These are phyloP conservation scores for Colletotrichum lindemuthianum DNA, from an alignment of 2,329 filamentous ascomycete species.

Conservation along the genomic window DNA sequence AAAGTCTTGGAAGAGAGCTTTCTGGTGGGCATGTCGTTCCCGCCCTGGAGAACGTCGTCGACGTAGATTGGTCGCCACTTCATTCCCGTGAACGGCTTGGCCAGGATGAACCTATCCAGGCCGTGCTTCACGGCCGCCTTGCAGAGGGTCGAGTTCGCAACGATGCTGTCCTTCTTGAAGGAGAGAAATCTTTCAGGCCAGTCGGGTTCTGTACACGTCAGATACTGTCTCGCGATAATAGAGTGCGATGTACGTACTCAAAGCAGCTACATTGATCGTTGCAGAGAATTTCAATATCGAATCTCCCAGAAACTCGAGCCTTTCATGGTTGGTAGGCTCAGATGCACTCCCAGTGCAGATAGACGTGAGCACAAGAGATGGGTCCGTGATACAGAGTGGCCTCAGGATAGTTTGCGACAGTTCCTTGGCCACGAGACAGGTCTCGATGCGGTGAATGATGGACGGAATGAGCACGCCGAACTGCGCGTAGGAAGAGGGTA, in stretches of 20 bases:
- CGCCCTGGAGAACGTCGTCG: slow-evolving; percentile 45
- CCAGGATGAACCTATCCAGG: slow-evolving; percentile 79
- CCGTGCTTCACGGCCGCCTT: slow-evolving; percentile 70
- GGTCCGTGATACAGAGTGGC: slow-evolving; percentile 59
- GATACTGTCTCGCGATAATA: neutral
- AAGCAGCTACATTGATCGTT: slow-evolving; percentile 69
- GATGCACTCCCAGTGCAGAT: slow-evolving; percentile 73
- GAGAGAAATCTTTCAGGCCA: slow-evolving; percentile 85
- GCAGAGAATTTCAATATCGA: slow-evolving; percentile 81
- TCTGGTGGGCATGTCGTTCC: slow-evolving; percentile 32
- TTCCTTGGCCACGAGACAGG: slow-evolving; percentile 69
- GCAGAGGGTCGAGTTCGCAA: slow-evolving; percentile 80
- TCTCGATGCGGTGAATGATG: slow-evolving; percentile 75
- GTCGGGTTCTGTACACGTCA: slow-evolving; percentile 60
- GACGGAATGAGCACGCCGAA: slow-evolving; percentile 76
- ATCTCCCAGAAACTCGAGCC: slow-evolving; percentile 89
- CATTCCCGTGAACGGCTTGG: slow-evolving; percentile 70
- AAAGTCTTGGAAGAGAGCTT: slow-evolving; percentile 78
- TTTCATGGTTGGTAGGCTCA: slow-evolving; percentile 77
- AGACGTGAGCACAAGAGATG: slow-evolving; percentile 69
- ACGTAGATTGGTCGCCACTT: slow-evolving; percentile 78
- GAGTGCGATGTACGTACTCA: slow-evolving; percentile 51
- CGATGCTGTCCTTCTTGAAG: slow-evolving; percentile 71
- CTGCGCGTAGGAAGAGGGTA: slow-evolving; percentile 55
- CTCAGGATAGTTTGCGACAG: slow-evolving; percentile 66